Conservation (phyloP, 768 basidiomycete genomes). For the Amanita muscaria region DNA sequence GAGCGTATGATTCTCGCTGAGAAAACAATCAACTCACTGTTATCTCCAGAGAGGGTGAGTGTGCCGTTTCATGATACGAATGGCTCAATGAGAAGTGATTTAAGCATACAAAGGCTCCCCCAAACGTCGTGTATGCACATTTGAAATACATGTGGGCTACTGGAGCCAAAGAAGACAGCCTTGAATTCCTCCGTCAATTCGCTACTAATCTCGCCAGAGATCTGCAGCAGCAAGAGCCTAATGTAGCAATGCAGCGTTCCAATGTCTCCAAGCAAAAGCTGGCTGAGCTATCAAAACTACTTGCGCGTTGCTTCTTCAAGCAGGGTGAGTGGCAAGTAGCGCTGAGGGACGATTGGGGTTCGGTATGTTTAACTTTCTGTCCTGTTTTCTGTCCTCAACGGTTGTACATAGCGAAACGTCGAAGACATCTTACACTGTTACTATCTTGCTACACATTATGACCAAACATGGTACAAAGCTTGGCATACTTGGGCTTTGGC, state of each 20-base stretch:
- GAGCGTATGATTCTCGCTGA: constrained; percentile 93
- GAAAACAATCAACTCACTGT: constrained; percentile 89
- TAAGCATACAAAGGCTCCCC: constrained; percentile 70
- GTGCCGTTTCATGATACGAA: background rate
- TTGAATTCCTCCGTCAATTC: constrained; percentile 79
- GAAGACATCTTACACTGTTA: constrained; percentile 82
- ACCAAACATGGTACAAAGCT: constrained; percentile 97
- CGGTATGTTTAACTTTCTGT: constrained; percentile 39
- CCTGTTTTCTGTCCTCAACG: background rate
- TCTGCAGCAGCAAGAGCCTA: constrained; percentile 47
- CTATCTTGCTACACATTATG: constrained; percentile 80
- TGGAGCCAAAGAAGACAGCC: constrained; percentile 66
- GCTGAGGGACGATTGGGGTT: constrained; percentile 69
- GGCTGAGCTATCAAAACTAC: constrained; percentile 63
- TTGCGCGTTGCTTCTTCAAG: constrained; percentile 97
- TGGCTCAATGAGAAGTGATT: constrained; percentile 28
- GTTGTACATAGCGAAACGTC: constrained; percentile 51
- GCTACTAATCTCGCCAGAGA: constrained; percentile 69
- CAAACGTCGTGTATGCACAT: constrained; percentile 93
- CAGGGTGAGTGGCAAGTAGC: constrained; percentile 91
- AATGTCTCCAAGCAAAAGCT: constrained; percentile 52
- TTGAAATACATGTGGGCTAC: constrained; percentile 94
- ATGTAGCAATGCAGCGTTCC: constrained; percentile 41
- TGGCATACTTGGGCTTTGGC: constrained; percentile 99
- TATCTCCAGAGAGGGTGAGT: constrained; percentile 63